These are phyloP conservation scores for Cornus suecica DNA, from an alignment of 148 eudicot genomes.

Conservation along the genomic window DNA sequence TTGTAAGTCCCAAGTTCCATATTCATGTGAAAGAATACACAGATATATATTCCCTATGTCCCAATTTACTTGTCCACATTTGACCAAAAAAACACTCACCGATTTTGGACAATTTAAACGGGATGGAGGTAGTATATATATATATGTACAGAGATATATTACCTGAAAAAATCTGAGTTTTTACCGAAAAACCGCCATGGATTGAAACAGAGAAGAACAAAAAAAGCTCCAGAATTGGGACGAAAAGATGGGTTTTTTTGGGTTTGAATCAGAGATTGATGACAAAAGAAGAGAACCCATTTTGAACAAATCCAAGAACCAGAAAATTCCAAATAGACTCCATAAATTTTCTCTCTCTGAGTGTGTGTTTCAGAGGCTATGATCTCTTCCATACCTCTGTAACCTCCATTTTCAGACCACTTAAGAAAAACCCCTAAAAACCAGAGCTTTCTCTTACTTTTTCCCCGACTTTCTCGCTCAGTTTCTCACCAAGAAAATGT, in stretches of 20 bases:
- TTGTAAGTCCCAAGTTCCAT: not conserved
- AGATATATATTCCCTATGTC: too few species aligned
- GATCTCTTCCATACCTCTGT: constrained; percentile 7
- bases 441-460: not conserved
- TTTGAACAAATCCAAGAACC: constrained; percentile 6
- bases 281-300: not conserved
- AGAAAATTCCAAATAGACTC: constrained; percentile 9
- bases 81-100: too few species aligned
- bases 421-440: constrained; percentile 1
- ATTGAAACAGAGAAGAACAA: not conserved
- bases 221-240: not conserved
- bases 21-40: too few species aligned
- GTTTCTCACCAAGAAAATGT: constrained; percentile 1
- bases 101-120: too few species aligned
- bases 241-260: not conserved
- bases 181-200: constrained; percentile 15
- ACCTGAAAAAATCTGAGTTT: constrained; percentile 10
- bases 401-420: constrained; percentile 13
- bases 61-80: too few species aligned
- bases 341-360: constrained; percentile 9
- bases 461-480: constrained; percentile 19
- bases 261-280: not conserved
- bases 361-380: not conserved
- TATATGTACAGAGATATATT: not conserved
- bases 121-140: too few species aligned